A percentile compares a stretch with the other conserved stretches of the same genome.
Conservation (phyloP, 1,284 basidiomycete species). For the Macrocybe sp. region DNA sequence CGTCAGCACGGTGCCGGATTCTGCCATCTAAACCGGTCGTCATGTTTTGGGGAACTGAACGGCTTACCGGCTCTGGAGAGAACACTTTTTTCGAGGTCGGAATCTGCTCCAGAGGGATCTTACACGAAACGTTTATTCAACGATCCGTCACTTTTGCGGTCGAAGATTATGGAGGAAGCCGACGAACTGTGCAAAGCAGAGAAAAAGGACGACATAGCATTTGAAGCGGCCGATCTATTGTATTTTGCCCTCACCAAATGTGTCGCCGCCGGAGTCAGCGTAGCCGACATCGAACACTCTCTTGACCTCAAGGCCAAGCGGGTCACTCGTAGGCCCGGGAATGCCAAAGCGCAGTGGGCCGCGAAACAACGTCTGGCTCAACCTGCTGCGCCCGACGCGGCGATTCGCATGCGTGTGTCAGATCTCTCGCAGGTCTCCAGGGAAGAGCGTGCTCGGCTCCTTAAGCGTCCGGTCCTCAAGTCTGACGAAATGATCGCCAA, state of each 20-base stretch:
- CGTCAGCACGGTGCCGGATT: constrained; percentile 90
- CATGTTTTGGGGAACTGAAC: constrained; percentile 80
- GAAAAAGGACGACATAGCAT: constrained; percentile 83
- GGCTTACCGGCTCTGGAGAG: constrained; percentile 84
- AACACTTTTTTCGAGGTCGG: constrained; percentile 72
- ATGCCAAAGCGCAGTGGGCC: constrained; percentile 89
- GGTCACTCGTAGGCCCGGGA: constrained; percentile 85
- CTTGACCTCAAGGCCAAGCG: constrained; percentile 87
- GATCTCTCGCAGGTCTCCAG: constrained; percentile 52
- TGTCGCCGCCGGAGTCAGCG: constrained; percentile 76
- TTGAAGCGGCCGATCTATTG: constrained; percentile 93
- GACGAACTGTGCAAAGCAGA: constrained; percentile 90
- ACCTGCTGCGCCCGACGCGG: constrained; percentile 22
- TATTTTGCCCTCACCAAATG: constrained; percentile 95
- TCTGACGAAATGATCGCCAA: constrained; percentile 94
- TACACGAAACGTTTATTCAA: constrained; percentile 91
- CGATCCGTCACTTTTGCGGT: constrained; percentile 75
- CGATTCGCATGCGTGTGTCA: constrained; percentile 75
- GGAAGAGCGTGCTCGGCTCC: constrained; percentile 62
- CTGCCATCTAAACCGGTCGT: constrained; percentile 84
- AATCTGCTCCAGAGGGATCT: constrained; percentile 81
- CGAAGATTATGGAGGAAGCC: constrained; percentile 98
- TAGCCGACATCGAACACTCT: constrained; percentile 83
- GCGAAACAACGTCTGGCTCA: constrained; percentile 21
- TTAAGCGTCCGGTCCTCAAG: constrained; percentile 88